Base-by-base conservation (phyloP, 2,329 filamentous ascomycete species). In the Aspergillus amoenus region DNA sequence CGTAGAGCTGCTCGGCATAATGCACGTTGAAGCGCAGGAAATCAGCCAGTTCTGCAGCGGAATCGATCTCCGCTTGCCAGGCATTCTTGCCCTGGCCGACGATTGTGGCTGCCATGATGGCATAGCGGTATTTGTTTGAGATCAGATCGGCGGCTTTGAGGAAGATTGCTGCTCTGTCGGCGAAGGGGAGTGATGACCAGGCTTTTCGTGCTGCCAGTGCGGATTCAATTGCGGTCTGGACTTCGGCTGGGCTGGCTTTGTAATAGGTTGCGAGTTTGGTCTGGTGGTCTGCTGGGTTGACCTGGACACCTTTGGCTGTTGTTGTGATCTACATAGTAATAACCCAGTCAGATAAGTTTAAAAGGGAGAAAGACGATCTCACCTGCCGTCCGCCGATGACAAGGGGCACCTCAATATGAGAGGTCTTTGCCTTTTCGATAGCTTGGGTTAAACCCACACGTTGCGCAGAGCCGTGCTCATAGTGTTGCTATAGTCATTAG, bases 31-130 rank as follows among this genome's bases (percentile, higher is more conserved):
- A 81, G 71, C 91, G 86, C 72, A 97, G 80, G 78, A 97, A 97
- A 74, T 99, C 93, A 66, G 86, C 88, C 67, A 96, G 78, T 81
- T 99, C 93, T 8, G 93, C 93, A n/a, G 93, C 93, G 40, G 93
- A 84, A 75, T 97, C 93, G 63, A 97, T 97, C 82, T 99, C 93
- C 15, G 94, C 93, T 78, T 99, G 93, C 92, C 92, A 97, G 46
- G 91, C 91, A 74, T 97, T 97, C 85, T 97, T 97, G 69, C 94
- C 93, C 78, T 99, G 93, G 60, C 93, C 94, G 32, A 96, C 81
- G 86, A 97, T 96, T 13, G 94, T 97, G 44, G 91, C 86, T 7
- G 94, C 93, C 90, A 97, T 96, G 67, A 99, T 85, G 55, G 97
- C 91, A 77, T 96, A 97, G 71, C 94, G 86, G 78, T 99, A 97